These are phyloP conservation scores for Lathyrus tuberosus DNA, from an alignment of 306 rosid species.

Conservation along the genomic window DNA sequence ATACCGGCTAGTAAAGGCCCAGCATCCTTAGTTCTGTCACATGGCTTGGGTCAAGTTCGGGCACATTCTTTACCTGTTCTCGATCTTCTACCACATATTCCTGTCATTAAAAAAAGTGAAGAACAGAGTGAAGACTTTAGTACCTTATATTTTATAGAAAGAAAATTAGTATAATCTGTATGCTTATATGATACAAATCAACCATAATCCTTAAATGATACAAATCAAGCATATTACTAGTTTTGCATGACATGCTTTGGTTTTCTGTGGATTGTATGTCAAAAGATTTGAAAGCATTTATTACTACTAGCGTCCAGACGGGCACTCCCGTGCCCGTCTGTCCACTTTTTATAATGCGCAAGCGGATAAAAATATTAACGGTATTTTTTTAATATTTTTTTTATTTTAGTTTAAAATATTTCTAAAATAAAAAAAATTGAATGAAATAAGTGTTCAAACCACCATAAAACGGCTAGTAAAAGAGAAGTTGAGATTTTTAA, in stretches of 20 bases:
- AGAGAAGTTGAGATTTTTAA: too few relatives aligned
- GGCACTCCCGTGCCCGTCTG: too few relatives aligned
- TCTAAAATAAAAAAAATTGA: too few relatives aligned
- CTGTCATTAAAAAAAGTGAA: slow-evolving; percentile 45
- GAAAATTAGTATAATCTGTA: slow-evolving; percentile 9
- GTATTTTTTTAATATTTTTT: too few relatives aligned
- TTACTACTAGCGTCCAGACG: too few relatives aligned
- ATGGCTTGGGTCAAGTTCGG: slow-evolving; percentile 92
- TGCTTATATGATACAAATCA: slow-evolving; percentile 13
- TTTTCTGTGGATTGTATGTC: not conserved
- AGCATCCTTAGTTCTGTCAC: slow-evolving; percentile 91
- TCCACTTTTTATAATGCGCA: too few relatives aligned
- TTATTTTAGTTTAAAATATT: too few relatives aligned
- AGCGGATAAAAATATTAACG: too few relatives aligned
- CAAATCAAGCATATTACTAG: slow-evolving; percentile 31
- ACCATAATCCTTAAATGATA: not conserved
- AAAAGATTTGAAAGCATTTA: slow-evolving; percentile 12
- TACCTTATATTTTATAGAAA: slow-evolving; percentile 5
- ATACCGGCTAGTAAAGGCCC: slow-evolving; percentile 80
- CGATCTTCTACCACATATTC: slow-evolving; percentile 90
- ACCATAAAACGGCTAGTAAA: too few relatives aligned
- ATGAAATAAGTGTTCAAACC: too few relatives aligned
- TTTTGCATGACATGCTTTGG: not conserved
- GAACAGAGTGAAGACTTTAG: slow-evolving; percentile 28
- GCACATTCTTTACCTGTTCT: slow-evolving; percentile 53